Evolutionary conservation across 495 filamentous ascomycete genomes (phyloP).

Genomic region (Thermothielavioides terrestris): DNA sequence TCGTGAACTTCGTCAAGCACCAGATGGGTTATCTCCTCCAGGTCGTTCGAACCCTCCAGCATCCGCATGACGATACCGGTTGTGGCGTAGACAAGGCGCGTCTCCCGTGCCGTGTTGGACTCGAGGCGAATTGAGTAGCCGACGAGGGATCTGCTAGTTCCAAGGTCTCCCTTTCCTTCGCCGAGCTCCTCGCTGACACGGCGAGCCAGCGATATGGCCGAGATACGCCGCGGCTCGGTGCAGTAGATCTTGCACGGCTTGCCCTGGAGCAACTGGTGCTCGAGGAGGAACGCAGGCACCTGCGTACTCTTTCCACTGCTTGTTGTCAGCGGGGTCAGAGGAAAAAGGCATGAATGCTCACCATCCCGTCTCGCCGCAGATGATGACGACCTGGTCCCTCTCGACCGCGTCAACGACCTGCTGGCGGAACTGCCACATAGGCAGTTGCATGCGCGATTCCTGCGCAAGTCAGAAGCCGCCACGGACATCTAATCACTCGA

Average conservation of each 20-base stretch:
- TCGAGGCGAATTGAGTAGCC: conserved; percentile 93
- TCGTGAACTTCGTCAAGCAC: conserved; percentile 95
- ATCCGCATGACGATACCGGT: conserved; percentile 93
- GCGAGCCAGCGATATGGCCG: conserved; percentile 82
- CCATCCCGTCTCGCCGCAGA: conserved; percentile 93
- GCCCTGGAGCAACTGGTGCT: conserved; percentile 73
- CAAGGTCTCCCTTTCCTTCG: conserved; percentile 70
- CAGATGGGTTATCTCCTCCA: conserved; percentile 83
- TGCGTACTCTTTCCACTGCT: conserved; percentile 87
- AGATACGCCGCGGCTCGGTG: conserved; percentile 93
- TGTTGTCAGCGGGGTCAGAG: conserved; percentile 12
- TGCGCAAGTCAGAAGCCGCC: conserved; percentile 14
- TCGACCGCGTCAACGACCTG: conserved; percentile 67
- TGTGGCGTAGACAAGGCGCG: conserved; percentile 76
- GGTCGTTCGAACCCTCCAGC: conserved; percentile 78
- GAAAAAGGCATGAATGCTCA: conserved; percentile 12
- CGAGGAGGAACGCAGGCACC: conserved; percentile 83
- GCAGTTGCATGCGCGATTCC: conserved; percentile 60
- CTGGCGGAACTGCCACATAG: conserved; percentile 79
- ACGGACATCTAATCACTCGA: conserved; percentile 4
- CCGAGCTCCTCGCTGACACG: conserved; percentile 93
- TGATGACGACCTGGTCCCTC: conserved; percentile 70
- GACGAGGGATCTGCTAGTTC: conserved; percentile 72
- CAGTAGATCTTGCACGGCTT: conserved; percentile 86
- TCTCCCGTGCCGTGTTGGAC: conserved; percentile 69